Evolutionary conservation across 495 filamentous ascomycete species (phyloP), one percentile per base, ranked within the genome.

Genomic region (Immersiella caudata): DNA sequence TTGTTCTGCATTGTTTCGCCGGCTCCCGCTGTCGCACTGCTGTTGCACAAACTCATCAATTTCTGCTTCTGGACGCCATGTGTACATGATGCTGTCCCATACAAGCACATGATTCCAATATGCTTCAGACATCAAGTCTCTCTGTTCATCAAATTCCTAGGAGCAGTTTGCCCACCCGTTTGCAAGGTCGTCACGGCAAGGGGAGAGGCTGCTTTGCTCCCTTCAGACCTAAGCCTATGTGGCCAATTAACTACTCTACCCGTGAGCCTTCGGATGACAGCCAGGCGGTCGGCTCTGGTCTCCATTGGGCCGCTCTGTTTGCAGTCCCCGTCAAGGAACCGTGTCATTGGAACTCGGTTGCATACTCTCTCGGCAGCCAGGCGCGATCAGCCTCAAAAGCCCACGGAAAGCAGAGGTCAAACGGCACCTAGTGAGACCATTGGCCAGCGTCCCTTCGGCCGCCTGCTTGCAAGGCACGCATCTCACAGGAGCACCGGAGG

Each of bases 351-450:
- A 69, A 68, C 65, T 62, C 35, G 27, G 49, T 54, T 51, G 56
- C 56, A 58, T 20, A 46, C 55, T 59, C 56, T 57, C 25, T 64
- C 68, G 59, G 66, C 71, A 73, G 71, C 74, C 70, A 69, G 67
- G 25, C 51, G 61, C 49, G 22, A 20, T 40, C 46, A 63, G 61
- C 72, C 68, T 58, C 64, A 62, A 74, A 68, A 75, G 70, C 69
- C 60, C 60, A 63, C 73, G 58, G 71, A 64, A 70, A 63, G 56
- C 70, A 70, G 70, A 68, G 62, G 60, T 65, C 75, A 75, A 76
- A 76, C 71, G 69, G 66, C 64, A 56, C 46, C 54, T 51, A 62
- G 63, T 49, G 22, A 60, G 26, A 60, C 26, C 55, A 73, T 78
- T 75, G 73, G 74, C 33, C 59, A 16, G 26, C 25, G 61, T 50